These are phyloP conservation scores for Mucor irregularis DNA, from an alignment of 371 early-diverging fungal genomes.

Conservation along the genomic window DNA sequence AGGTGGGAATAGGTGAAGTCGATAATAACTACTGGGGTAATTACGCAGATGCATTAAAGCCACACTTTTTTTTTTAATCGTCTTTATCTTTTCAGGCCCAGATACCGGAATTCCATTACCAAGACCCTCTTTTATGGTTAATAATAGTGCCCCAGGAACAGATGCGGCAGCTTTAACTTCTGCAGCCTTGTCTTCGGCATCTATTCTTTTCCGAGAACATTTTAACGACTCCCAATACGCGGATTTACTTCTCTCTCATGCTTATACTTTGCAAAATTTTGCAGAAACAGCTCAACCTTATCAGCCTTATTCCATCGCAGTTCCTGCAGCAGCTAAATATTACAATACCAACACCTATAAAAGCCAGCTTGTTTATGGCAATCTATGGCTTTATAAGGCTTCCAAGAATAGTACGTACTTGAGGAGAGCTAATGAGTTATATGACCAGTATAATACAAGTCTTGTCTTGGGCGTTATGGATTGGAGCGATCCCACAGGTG, in stretches of 20 bases:
- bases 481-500: conserved; percentile 46
- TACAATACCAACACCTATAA: conserved; percentile 51
- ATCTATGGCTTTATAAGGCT: conserved; percentile 58
- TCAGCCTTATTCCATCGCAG: conserved; percentile 41
- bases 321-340: conserved; percentile 41
- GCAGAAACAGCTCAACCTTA: conserved; percentile 41
- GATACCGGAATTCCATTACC: conserved; percentile 44
- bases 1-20: conserved; percentile 23
- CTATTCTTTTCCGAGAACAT: conserved; percentile 46
- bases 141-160: conserved; percentile 42
- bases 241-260: conserved; percentile 23
- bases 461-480: conserved; percentile 22
- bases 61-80: background rate
- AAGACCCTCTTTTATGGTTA: conserved; percentile 42
- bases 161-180: conserved; percentile 51
- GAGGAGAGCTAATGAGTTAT: conserved; percentile 21
- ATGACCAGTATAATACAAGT: conserved; percentile 16
- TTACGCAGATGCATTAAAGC: background rate
- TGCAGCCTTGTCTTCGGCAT: conserved; percentile 51
- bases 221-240: conserved; percentile 45
- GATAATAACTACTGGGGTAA: conserved; percentile 38
- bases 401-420: conserved; percentile 42
- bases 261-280: conserved; percentile 43
- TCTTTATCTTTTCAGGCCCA: conserved; percentile 3
- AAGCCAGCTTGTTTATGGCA: conserved; percentile 56